Evolutionary conservation across 2,329 filamentous ascomycete genomes (phyloP), one percentile per base, ranked within the genome.

Genomic region (Rutstroemia sydowiana): DNA sequence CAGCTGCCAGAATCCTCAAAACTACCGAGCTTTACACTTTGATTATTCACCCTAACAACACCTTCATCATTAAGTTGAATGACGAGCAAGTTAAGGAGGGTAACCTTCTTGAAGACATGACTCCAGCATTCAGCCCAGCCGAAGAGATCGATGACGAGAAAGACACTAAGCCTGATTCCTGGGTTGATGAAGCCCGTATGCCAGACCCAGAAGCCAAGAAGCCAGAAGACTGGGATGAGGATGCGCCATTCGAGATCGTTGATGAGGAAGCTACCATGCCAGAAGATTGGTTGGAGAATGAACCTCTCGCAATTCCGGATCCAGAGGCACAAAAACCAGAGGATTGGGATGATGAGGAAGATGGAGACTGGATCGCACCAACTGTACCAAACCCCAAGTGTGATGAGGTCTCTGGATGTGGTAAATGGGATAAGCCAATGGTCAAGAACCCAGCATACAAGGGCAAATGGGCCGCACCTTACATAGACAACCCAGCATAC

Each of bases 331-430:
- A 88, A 76, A 98, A 97, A 85, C 93, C 93, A 57, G 91, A 95
- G 75, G 93, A 97, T 70, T 98, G 93, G 93, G 92, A 96, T 74
- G 92, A 98, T 55, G 93, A 98, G 77, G 93, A 98, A 76, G 93
- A 98, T 71, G 93, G 93, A 71, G 93, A 98, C 77, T 98, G 91
- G 90, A 72, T 52, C 45, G 52, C 91, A 48, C 93, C 92, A 53
- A 90, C 84, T 51, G 82, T 98, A 51, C 81, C 89, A 69, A 97
- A 98, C 83, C 88, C 92, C 72, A 95, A 95, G 82, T 97, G 93
- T 69, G 82, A 84, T 59, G 92, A 97, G 54, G 88, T 77, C 61
- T 91, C 92, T 75, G 93, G 93, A 67, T 97, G 93, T 71, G 93
- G 93, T 65, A 82, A 86, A 65, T 98, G 93, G 93, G 79, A 84